Conservation (phyloP, 208 protist species). For the Acanthamoeba castellanii region DNA sequence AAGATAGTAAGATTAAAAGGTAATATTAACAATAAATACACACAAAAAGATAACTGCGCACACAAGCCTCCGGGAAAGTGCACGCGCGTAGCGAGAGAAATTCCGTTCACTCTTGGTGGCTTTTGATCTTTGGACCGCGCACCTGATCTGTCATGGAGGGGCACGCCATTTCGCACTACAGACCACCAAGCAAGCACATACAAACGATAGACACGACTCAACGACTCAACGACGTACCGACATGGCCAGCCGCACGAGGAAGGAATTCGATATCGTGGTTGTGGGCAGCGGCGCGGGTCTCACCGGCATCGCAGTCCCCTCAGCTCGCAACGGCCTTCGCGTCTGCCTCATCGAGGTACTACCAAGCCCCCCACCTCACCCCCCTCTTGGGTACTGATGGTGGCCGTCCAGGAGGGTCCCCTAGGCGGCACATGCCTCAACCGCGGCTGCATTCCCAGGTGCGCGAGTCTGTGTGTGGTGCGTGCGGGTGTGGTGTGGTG, state of each 20-base stretch:
- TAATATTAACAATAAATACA: no score
- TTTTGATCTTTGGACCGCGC: no score
- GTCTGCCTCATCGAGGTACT: slow-evolving; percentile 12
- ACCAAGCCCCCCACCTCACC: neutral
- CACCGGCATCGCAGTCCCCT: neutral
- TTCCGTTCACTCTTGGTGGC: no score
- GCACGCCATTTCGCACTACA: no score
- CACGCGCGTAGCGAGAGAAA: no score
- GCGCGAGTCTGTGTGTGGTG: neutral
- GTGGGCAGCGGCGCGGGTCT: slow-evolving; percentile 8
- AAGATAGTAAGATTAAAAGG: no score
- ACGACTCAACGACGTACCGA: neutral
- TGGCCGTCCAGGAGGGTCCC: neutral
- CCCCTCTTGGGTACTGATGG: neutral
- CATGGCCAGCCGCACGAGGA: neutral
- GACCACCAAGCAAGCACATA: no score
- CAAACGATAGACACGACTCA: no score
- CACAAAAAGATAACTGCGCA: no score
- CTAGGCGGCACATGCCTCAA: slow-evolving; percentile 80
- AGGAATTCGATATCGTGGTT: slow-evolving; percentile 7
- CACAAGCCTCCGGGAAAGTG: no score
- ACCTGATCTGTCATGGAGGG: no score
- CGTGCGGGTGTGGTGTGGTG: neutral
- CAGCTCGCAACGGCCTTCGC: neutral
- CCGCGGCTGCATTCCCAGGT: slow-evolving; percentile 80